Evolutionary conservation across 805 yeast species (phyloP), one percentile per base, ranked within the genome.

Genomic region (Millerozyma acaciae): DNA sequence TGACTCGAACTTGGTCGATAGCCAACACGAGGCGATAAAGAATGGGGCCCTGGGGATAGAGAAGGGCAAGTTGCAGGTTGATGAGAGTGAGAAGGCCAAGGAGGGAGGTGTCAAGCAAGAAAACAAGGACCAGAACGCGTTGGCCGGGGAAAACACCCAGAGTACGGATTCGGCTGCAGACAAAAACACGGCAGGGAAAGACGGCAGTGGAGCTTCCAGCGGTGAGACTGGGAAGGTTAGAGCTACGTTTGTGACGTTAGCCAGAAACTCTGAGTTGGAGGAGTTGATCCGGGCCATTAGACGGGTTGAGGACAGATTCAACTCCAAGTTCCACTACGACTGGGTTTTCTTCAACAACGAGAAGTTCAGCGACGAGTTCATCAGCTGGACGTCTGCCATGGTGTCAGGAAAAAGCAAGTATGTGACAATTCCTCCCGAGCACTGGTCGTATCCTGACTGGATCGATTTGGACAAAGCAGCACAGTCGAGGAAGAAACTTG

Each of bases 331-430:
- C 63, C 72, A 84, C 43, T 90, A 90, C 54, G 97, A 94, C 48
- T 90, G 97, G 97, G 93, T 88, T 17, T 93, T 90, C 58, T 69
- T 90, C 48, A 90, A 90, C 58, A 96, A 90, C 55, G 87, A 80
- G 37, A 81, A 73, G 30, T 93, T 90, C 62, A 69, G 76, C 32
- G 88, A 85, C 2, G 93, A 86, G 48, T 90, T 93, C 60, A 85
- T 76, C 48, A 61, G 63, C 17, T 72, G 76, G 18, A 84, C 95
- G 9, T 42, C 74, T 2, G 72, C 83, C 8, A 61, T 87, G 50
- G 78, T 80, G 10, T 78, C 89, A 21, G 97, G 97, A 43, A 70
- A 56, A 5, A 78, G 89, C 30, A 72, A 78, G 43, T 93, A 80
- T 51, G 97, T 95, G 29, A 37, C 71, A 28, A 80, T 90, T 47